Percentiles rank a stretch among this genome's conserved stretches.
These are phyloP conservation scores for Lumnitzera racemosa DNA, from an alignment of 345 rosid genomes.

Conservation along the genomic window DNA sequence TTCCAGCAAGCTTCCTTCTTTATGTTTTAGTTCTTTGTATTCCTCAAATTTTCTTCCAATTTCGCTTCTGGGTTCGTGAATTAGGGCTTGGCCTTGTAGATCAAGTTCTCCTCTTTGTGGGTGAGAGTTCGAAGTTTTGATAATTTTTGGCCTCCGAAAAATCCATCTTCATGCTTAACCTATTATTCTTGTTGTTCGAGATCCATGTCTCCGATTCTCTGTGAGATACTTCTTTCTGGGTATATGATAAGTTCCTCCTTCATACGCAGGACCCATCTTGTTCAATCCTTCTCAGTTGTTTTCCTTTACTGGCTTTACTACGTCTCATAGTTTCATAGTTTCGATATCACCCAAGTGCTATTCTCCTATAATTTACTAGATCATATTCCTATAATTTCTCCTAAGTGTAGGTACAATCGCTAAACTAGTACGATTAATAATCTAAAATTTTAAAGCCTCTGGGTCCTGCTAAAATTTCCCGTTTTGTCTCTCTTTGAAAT, in stretches of 20 bases:
- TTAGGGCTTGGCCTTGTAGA: slow-evolving; percentile 5
- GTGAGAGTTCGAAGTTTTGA: no score
- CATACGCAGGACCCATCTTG: slow-evolving; percentile 91
- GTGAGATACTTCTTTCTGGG: slow-evolving; percentile 74
- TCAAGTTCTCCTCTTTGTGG: neutral
- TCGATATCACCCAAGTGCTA: neutral
- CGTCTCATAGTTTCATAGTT: slow-evolving; percentile 60
- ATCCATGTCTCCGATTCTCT: slow-evolving; percentile 94
- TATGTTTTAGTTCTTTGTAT: no score
- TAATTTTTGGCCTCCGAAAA: neutral
- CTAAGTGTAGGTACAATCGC: neutral
- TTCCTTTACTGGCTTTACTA: slow-evolving; percentile 98
- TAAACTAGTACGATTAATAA: no score
- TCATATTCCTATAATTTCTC: no score
- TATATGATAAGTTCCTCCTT: slow-evolving; percentile 77
- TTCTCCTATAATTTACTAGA: slow-evolving; percentile 1
- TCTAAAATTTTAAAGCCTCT: no score
- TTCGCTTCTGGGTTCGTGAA: slow-evolving; percentile 1
- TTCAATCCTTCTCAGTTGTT: slow-evolving; percentile 99
- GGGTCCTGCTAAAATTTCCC: neutral
- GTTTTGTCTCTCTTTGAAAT: neutral
- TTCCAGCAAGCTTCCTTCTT: neutral
- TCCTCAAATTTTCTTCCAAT: neutral
- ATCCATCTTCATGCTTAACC: slow-evolving; percentile 57
- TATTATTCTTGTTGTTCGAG: slow-evolving; percentile 73